These are phyloP conservation scores for Hippophae tibetana DNA, from an alignment of 306 rosid species.

Conservation along the genomic window DNA sequence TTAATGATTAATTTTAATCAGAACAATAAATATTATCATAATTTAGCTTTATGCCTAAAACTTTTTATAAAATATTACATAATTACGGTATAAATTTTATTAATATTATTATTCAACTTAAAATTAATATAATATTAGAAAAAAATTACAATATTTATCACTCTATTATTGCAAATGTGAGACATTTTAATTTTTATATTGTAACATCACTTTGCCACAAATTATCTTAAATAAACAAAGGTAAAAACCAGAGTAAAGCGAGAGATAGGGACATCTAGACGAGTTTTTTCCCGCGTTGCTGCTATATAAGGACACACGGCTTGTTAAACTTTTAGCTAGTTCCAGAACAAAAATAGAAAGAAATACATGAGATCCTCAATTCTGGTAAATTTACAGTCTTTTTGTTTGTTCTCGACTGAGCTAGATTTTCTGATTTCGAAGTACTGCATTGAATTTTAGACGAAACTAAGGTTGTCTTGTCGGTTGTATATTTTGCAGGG, in stretches of 20 bases:
- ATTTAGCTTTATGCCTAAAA: no score
- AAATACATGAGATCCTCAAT: neutral
- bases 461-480: neutral
- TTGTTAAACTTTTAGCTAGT: conserved; percentile 7
- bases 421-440: neutral
- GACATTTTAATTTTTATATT: no score
- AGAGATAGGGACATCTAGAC: neutral
- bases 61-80: no score
- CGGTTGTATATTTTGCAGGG: conserved; percentile 19
- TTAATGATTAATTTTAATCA: no score
- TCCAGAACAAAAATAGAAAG: neutral
- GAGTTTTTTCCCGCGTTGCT: conserved; percentile 27
- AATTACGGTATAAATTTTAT: no score
- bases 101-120: no score
- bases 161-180: no score
- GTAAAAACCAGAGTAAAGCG: neutral
- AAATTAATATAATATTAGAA: no score
- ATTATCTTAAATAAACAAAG: neutral
- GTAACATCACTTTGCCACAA: no score
- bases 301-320: conserved; percentile 25
- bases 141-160: no score
- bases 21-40: no score
- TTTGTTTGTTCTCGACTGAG: conserved; percentile 3
- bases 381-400: conserved; percentile 3
- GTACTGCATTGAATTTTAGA: neutral